Evolutionary conservation across 1,139 yeast species (phyloP).

Genomic region (Blastobotrys apis): DNA sequence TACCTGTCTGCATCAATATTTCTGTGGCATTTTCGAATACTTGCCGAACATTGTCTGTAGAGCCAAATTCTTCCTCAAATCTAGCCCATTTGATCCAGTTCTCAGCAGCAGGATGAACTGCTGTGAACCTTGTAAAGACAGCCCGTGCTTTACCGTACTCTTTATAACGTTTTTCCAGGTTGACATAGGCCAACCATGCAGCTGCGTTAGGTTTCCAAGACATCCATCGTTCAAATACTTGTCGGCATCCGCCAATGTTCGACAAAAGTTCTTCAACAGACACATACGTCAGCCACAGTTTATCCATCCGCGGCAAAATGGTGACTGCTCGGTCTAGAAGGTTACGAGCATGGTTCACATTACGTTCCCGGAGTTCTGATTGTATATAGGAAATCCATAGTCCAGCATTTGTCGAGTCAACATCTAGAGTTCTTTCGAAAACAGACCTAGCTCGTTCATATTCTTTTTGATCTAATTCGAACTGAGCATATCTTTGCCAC

Average conservation of each 20-base stretch:
- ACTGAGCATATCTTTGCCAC: slow-evolving; percentile 89
- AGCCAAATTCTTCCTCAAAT: slow-evolving; percentile 57
- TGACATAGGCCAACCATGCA: slow-evolving; percentile 74
- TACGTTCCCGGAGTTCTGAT: slow-evolving; percentile 64
- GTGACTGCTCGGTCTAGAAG: slow-evolving; percentile 74
- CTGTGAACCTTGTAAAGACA: slow-evolving; percentile 54
- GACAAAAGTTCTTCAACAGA: slow-evolving; percentile 78
- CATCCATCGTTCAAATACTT: slow-evolving; percentile 76
- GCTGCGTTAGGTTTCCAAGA: slow-evolving; percentile 52
- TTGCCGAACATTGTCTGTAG: slow-evolving; percentile 47
- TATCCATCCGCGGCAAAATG: slow-evolving; percentile 71
- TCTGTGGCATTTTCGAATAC: slow-evolving; percentile 62
- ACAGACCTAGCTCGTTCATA: slow-evolving; percentile 73
- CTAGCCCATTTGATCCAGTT: slow-evolving; percentile 66
- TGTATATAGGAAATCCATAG: slow-evolving; percentile 85
- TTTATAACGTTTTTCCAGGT: slow-evolving; percentile 64
- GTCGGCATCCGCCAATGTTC: slow-evolving; percentile 58
- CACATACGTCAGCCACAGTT: slow-evolving; percentile 74
- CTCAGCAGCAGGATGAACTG: slow-evolving; percentile 47
- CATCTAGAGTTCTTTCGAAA: slow-evolving; percentile 82
- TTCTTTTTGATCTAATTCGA: slow-evolving; percentile 81
- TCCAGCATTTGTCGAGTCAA: slow-evolving; percentile 68
- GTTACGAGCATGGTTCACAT: slow-evolving; percentile 86
- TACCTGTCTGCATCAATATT: slow-evolving; percentile 18
- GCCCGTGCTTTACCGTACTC: slow-evolving; percentile 55